These are phyloP conservation scores for Solanum verrucosum DNA, from an alignment of 257 asterid species.

Conservation along the genomic window DNA sequence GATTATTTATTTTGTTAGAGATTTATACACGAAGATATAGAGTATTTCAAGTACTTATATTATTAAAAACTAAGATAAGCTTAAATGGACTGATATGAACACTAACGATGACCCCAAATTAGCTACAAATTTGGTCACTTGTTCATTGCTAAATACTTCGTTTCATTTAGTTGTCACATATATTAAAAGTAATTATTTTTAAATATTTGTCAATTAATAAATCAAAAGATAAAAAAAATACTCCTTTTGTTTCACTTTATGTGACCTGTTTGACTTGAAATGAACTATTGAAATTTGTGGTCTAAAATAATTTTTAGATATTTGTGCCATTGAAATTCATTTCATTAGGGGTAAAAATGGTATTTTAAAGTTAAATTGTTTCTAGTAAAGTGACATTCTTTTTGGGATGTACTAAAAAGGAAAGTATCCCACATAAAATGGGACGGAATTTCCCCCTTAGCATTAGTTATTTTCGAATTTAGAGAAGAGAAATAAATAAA, in stretches of 20 bases:
- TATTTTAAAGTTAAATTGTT: too few species aligned
- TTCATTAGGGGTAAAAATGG: too few species aligned
- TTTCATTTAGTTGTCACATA: too few species aligned
- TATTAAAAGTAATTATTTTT: too few species aligned
- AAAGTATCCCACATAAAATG: too few species aligned
- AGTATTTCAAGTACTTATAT: background rate
- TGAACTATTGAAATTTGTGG: accelerated
- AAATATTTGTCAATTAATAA: too few species aligned
- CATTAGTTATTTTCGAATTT: background rate
- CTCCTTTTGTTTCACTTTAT: too few species aligned
- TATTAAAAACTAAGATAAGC: background rate
- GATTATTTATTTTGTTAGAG: background rate
- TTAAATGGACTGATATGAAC: background rate
- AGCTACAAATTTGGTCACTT: background rate
- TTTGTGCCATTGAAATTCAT: accelerated
- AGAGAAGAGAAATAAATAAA: background rate
- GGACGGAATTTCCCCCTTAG: background rate
- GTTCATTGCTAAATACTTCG: background rate
- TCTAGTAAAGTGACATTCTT: too few species aligned
- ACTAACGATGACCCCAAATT: background rate
- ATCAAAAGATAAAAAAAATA: too few species aligned
- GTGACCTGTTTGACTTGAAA: too few species aligned
- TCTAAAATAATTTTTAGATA: too few species aligned
- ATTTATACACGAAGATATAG: background rate
- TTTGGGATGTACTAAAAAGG: accelerated